Evolutionary conservation across 106 monocot genomes (phyloP), one percentile per base, ranked within the genome.

Genomic region (Dendrobium chrysotoxum): DNA sequence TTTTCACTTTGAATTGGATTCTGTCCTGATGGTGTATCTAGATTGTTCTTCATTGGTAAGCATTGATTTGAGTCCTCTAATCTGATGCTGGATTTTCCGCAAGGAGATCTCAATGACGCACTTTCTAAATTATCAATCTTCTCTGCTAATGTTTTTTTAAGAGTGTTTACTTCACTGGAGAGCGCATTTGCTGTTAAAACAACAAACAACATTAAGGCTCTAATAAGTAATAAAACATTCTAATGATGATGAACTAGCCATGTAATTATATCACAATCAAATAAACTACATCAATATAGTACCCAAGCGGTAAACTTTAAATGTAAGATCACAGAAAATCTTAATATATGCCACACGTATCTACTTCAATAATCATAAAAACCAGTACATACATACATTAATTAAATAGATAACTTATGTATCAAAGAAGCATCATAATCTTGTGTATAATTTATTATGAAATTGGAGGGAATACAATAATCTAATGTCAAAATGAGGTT

Each of bases 111-210:
- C 76, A 28, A 53, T 75, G 28, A 7, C 18, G 47, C 12, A 21
- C 26, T 53, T 26, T 77, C 75, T 40, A 21, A 25, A 31, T 79
- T 28, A 40, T 80, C 74, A 70, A 73, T 82, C 81, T 55, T 84
- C 67, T 89, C 46, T 28, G 21, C 61, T 61, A 86, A 78, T 25
- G 82, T 41, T 77, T 77, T 57, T 81, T 87, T 79, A 78, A 90
- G 88, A 61, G 78, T 84, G 72, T 80, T 84, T 84, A 87, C 79
- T 82, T 89, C 91, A 79, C 58, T 67, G 66, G 87, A 81, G 31
- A 91, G 83, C 67, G 79, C 75, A 79, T 87, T 86, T 35, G 76
- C 92, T 93, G 88, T 67, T 47, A 41, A 41, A 68, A 54, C 30
- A 72, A 53, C 23, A 16, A 47, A 16, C 46, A 12, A 79, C 0